Base-by-base conservation (phyloP, 352 stramenopile genomes). In the Globisporangium cederbergense region DNA sequence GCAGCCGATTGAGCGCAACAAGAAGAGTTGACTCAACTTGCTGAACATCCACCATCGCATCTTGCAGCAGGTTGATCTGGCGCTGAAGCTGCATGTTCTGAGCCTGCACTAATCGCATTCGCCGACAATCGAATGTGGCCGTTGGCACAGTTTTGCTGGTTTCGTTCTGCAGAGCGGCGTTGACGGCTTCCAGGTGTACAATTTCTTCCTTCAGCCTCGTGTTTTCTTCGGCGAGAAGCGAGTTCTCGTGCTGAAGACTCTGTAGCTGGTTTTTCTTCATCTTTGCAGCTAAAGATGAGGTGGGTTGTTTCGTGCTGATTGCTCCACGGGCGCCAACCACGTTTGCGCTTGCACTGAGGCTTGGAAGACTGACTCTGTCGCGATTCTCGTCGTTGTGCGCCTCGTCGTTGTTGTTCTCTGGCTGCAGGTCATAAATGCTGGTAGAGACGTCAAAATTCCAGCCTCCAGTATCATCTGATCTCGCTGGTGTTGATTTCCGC, bases 11-110 rank as follows among this genome's bases (percentile, higher is more conserved):
- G 1, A 88, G 64, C 14, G 68, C 68, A 34, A 63, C 72, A 30
- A 79, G 49, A 1, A 88, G 53, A 58, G 65, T 78, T 8, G 71
- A 62, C 60, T 81, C 76, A 2, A 68, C 62, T 38, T 75, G 72
- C n/a, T 83, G 66, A 11, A 60, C 74, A 2, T 66, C 71, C 2
- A 58, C 32, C 16, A 80, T 58, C 1, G 77, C 75, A 43, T 79
- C 68, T 53, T 88, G 73, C 2, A 87, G 52, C 11, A 90, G 25
- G 4, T 53, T 52, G 30, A 90, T 49, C 55, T 90, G 77, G 8
- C 81, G 73, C 49, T 81, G 75, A 4, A 90, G 75, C 60, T 90
- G 81, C 32, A 87, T n/a, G 52, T 90, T 88, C 57, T 90, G 81
- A 5, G 77, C 71, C 58, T 85, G 73, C 1, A 87, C 36, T 4